Base-by-base conservation (phyloP, 1,284 basidiomycete genomes). In the Trichosporon ovoides region DNA sequence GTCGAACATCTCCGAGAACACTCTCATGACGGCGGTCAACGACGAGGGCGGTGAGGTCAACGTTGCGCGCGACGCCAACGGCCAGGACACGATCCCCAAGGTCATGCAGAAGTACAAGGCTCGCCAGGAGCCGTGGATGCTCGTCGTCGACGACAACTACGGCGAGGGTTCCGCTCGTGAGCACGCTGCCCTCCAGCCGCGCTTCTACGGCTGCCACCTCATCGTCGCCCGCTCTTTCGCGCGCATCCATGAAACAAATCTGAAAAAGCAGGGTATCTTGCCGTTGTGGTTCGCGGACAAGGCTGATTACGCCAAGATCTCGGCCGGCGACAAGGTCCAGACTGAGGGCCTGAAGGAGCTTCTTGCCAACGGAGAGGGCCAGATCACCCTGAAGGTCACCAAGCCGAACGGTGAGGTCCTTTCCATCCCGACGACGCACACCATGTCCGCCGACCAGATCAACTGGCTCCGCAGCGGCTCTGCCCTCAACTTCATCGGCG, bases 191-290 rank as follows among this genome's bases (percentile, higher is more conserved):
- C 82, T 98, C 34, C 96, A 98, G 75, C 96, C 95, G 51, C 85
- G 96, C 14, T 96, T 95, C 81, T 95, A 96, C 71, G 89, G 90
- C 28, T 91, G 89, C 69, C 83, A 82, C 7, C 79, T 91, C 80
- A 91, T 94, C 68, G 77, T 93, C 56, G 89, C 90, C 0, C 83
- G 92, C 34, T 97, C 93, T 2, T 98, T 99, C 69, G 96, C 96
- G 63, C 89, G 96, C 64, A 99, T 99, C 62, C 96, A 99, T 78
- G 92, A 98, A 79, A 97, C 94, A 13, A 98, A 98, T 78, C 80
- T 97, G 61, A 96, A 96, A 81, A 97, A 97, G 84, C 93, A 97
- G 84, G 93, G 92, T 51, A 80, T 97, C 53, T 81, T 97, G 14
- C 94, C 93, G 10, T 80, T 97, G 9, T 95, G 91, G 87, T 90